Base-by-base conservation (phyloP, 139 green algal genomes). In the Coelastrella sp. region DNA sequence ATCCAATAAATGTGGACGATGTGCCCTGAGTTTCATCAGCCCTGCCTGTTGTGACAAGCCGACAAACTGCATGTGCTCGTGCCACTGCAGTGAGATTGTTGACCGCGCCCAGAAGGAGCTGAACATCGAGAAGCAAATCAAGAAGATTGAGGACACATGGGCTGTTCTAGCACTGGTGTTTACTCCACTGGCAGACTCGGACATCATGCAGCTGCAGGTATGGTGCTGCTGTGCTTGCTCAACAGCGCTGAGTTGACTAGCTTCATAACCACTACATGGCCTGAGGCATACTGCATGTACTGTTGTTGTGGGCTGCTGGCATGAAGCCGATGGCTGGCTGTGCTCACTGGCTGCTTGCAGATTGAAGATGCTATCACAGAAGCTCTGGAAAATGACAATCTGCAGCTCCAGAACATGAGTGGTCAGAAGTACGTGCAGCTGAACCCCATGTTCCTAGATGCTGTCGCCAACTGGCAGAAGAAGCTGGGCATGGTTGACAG, bases 61-160 rank as follows among this genome's bases (percentile, higher is more conserved):
- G n/a, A n/a, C n/a, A n/a, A 66, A 73, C 54, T 56, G n/a, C 54
- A 7, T 17, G 71, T 58, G 10, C 17, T 13, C 58, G 6, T 56
- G 20, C 56, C 7, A 3, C 3, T 88, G 76, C 87, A 86, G 77
- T 79, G 87, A 91, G 77, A 98, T 99, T 78, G 96, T 99, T 22
- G 97, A 99, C 89, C 92, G 96, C 19, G 97, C 97, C 5, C 94
- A 98, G 92, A 98, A 98, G 93, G 95, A 98, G 94, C 96, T 97
- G 19, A 96, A 95, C 90, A 97, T 98, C 78, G 96, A 98, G 95
- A 97, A 96, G 91, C 92, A 93, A 61, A 92, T 98, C 22, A 95
- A 96, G 86, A 98, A 98, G 94, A 97, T 99, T 78, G 96, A 98
- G 83, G 96, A 98, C 79, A 97, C 95, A 0, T 98, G 97, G 97